These are phyloP conservation scores for Suillus decipiens DNA, from an alignment of 768 basidiomycete genomes.

Conservation along the genomic window DNA sequence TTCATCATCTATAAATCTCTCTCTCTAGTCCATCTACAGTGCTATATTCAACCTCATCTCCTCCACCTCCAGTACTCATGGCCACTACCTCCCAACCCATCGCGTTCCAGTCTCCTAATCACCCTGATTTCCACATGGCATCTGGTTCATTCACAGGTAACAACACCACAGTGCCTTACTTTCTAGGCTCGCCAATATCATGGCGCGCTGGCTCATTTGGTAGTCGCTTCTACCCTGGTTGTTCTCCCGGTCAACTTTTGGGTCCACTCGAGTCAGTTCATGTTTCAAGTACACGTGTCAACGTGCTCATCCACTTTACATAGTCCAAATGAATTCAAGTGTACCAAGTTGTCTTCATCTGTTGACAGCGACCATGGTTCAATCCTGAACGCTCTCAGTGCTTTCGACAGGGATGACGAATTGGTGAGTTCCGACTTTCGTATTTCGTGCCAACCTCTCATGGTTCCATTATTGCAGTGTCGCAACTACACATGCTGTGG, in stretches of 20 bases:
- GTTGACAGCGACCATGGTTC: slow-evolving; percentile 62
- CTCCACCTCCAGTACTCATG: slow-evolving; percentile 28
- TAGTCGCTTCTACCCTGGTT: slow-evolving; percentile 60
- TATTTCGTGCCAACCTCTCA: background rate
- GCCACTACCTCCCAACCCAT: slow-evolving; percentile 45
- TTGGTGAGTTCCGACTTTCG: slow-evolving; percentile 47
- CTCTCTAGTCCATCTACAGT: slow-evolving; percentile 11
- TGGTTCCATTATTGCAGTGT: slow-evolving; percentile 45
- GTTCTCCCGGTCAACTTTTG: slow-evolving; percentile 61
- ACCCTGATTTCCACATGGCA: slow-evolving; percentile 37
- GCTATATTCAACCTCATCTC: background rate
- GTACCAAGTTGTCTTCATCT: slow-evolving; percentile 50
- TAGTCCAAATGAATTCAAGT: slow-evolving; percentile 50
- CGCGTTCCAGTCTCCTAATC: slow-evolving; percentile 35
- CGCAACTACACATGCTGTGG: slow-evolving; percentile 93
- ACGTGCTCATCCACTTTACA: background rate
- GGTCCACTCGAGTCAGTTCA: slow-evolving; percentile 65
- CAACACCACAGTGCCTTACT: slow-evolving; percentile 61
- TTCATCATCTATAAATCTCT: slow-evolving; percentile 5
- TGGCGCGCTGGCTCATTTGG: slow-evolving; percentile 71
- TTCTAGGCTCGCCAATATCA: slow-evolving; percentile 72
- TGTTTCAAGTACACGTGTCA: background rate
- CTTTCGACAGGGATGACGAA: slow-evolving; percentile 72
- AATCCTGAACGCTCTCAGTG: slow-evolving; percentile 64
- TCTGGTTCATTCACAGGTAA: slow-evolving; percentile 50